These are phyloP conservation scores for Prunus kanzakura DNA, from an alignment of 306 rosid genomes.

Conservation along the genomic window DNA sequence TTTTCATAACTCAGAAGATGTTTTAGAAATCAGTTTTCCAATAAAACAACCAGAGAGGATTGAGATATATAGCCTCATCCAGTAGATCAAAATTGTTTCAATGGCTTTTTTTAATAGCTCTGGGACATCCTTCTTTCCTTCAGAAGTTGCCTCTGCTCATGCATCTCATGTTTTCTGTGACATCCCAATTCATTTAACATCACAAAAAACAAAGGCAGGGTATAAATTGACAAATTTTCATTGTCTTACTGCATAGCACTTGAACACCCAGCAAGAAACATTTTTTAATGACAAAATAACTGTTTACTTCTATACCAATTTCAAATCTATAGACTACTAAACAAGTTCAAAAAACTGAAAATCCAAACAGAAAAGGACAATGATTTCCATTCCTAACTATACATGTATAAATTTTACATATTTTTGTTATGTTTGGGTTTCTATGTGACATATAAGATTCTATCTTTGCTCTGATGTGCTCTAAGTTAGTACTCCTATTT, in stretches of 20 bases:
- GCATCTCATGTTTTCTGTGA: neutral
- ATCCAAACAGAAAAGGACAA: neutral
- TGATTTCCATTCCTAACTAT: slow-evolving; percentile 9
- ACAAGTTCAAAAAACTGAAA: neutral
- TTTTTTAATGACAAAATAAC: too few species aligned
- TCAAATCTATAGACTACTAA: neutral
- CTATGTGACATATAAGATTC: neutral
- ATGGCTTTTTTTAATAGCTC: neutral
- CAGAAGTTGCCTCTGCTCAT: neutral
- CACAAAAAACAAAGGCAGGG: neutral
- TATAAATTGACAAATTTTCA: neutral
- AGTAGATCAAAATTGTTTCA: neutral
- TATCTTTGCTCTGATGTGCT: neutral
- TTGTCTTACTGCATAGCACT: neutral
- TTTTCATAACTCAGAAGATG: neutral
- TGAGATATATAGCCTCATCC: neutral
- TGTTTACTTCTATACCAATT: neutral
- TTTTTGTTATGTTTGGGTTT: neutral
- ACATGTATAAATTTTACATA: neutral
- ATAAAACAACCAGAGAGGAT: neutral
- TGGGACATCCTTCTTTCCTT: neutral
- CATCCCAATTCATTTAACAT: neutral
- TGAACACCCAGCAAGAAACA: too few species aligned
- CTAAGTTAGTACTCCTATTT: neutral
- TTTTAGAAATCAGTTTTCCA: neutral